Evolutionary conservation across 148 eudicot species (phyloP).

Genomic region (Tetragonia tetragonoides): DNA sequence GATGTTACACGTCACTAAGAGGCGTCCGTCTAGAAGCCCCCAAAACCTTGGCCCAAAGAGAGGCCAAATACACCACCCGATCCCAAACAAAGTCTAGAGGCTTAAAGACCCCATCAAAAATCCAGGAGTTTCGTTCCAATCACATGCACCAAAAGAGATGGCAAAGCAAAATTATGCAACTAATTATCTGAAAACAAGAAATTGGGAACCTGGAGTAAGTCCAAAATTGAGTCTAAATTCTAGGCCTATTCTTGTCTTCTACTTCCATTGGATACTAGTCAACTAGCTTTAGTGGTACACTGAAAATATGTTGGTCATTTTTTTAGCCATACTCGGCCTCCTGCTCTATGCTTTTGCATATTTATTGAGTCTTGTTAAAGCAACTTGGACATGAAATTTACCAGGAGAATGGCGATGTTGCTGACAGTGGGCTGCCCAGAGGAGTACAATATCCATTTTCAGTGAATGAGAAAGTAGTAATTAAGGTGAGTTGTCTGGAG

Average conservation of each 20-base stretch:
- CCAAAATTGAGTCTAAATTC: neutral
- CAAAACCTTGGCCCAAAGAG: no score
- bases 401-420: constrained; percentile 70
- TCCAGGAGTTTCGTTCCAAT: no score
- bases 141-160: no score
- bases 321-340: neutral
- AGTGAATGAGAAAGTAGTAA: constrained; percentile 74
- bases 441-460: constrained; percentile 81
- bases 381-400: neutral
- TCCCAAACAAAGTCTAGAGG: no score
- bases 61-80: no score
- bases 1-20: no score
- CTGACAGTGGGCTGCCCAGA: constrained; percentile 50
- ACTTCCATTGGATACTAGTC: neutral
- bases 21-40: no score
- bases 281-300: neutral
- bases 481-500: constrained; percentile 49
- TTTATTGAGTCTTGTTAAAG: neutral
- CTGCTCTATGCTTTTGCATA: neutral
- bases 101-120: no score
- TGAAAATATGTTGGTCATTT: neutral
- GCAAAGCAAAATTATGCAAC: no score
- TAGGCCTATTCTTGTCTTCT: neutral
- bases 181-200: no score
- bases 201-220: neutral